Conservation (phyloP, 352 stramenopile species). For the Elongisporangium prolatum region DNA sequence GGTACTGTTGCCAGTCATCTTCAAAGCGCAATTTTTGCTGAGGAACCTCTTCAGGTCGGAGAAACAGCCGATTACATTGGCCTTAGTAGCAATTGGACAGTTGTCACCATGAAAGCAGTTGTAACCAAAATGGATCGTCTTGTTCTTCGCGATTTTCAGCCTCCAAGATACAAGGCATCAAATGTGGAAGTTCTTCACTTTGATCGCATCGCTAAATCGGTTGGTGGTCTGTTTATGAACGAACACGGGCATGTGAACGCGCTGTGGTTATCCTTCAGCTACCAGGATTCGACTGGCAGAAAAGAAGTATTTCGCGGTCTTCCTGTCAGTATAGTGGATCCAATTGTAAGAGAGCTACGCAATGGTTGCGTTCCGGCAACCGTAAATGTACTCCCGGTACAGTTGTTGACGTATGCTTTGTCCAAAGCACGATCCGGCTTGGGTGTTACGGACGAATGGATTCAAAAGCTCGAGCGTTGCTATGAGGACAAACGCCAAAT, state of each 20-base stretch:
- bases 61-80: slow-evolving; percentile 80
- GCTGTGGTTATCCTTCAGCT: slow-evolving; percentile 85
- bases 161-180: slow-evolving; percentile 77
- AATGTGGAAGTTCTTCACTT: slow-evolving; percentile 88
- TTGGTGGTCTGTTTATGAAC: slow-evolving; percentile 84
- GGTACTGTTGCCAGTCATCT: slow-evolving; percentile 60
- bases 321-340: slow-evolving; percentile 55
- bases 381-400: slow-evolving; percentile 63
- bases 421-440: slow-evolving; percentile 85
- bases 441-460: slow-evolving; percentile 80
- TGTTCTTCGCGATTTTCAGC: slow-evolving; percentile 79
- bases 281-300: slow-evolving; percentile 65
- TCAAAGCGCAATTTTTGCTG: slow-evolving; percentile 49
- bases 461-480: slow-evolving; percentile 69
- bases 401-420: slow-evolving; percentile 81
- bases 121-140: slow-evolving; percentile 83
- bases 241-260: slow-evolving; percentile 62
- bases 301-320: slow-evolving; percentile 86
- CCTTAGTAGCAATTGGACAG: slow-evolving; percentile 82
- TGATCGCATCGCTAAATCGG: slow-evolving; percentile 83
- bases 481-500: slow-evolving; percentile 86
- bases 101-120: slow-evolving; percentile 83
- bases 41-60: slow-evolving; percentile 64
- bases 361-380: slow-evolving; percentile 31
- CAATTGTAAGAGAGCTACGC: slow-evolving; percentile 57